Evolutionary conservation across 2,329 filamentous ascomycete genomes (phyloP).

Genomic region (Colletotrichum somersetense): DNA sequence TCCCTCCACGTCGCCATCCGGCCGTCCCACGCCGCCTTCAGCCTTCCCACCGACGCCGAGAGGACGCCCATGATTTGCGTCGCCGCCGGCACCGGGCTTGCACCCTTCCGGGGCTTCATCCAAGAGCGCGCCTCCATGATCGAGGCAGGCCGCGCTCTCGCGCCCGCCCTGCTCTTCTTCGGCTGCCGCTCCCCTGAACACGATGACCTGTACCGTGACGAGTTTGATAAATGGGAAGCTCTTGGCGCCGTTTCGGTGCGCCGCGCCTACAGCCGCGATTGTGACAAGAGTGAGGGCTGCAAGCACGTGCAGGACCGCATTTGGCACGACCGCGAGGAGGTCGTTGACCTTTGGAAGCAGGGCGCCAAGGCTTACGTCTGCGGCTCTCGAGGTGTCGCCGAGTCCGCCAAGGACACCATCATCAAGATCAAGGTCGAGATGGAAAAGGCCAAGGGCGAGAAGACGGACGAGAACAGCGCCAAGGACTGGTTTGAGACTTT

Average conservation of each 20-base stretch:
- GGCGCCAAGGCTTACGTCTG: conserved; percentile 71
- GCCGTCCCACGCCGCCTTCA: conserved; percentile 55
- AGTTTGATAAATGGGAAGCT: conserved; percentile 44
- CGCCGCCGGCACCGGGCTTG: conserved; percentile 63
- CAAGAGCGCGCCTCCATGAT: conserved; percentile 54
- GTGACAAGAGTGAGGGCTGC: conserved; percentile 61
- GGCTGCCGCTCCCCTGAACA: conserved; percentile 54
- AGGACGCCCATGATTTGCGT: conserved; percentile 64
- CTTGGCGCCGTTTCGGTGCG: conserved; percentile 66
- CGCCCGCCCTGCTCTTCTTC: conserved; percentile 56
- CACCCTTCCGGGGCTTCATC: conserved; percentile 54
- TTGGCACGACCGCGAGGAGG: conserved; percentile 49
- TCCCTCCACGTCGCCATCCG: conserved; percentile 64
- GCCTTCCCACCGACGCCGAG: conserved; percentile 54
- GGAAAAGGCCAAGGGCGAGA: conserved; percentile 48
- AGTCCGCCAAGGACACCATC: conserved; percentile 54
- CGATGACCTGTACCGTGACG: conserved; percentile 50
- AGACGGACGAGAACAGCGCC: conserved; percentile 55
- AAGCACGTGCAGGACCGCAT: conserved; percentile 63
- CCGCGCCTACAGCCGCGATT: conserved; percentile 64
- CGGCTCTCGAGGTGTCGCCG: conserved; percentile 62
- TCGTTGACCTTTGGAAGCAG: conserved; percentile 51
- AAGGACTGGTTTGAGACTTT: conserved; percentile 62
- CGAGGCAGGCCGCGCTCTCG: conserved; percentile 52
- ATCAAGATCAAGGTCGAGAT: conserved; percentile 45